phyloP scores from a whole-genome alignment of 2,329 filamentous ascomycete species.

The Juglanconis sp. region DNA sequence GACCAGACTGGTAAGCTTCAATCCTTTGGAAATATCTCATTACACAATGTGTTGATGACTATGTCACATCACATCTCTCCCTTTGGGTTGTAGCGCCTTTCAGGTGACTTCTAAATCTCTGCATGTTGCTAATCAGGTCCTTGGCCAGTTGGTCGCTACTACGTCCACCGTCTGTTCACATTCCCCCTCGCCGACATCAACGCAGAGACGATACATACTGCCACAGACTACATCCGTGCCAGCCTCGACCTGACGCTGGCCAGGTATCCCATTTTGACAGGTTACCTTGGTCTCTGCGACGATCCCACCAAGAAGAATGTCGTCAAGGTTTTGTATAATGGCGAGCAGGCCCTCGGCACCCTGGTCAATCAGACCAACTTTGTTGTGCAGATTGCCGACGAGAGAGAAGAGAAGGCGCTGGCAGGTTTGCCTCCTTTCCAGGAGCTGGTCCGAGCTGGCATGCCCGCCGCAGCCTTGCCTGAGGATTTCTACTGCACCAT shows the following conservation, averaged over 20 bases:
- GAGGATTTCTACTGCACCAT: neutral
- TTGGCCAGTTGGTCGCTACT: neutral
- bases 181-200: neutral
- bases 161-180: neutral
- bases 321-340: neutral
- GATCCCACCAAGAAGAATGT: neutral
- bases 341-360: neutral
- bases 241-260: neutral
- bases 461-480: neutral
- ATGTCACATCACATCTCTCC: neutral
- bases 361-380: neutral
- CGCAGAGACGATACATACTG: neutral
- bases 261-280: neutral
- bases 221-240: neutral
- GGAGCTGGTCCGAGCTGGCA: neutral
- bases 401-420: neutral
- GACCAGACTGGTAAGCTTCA: neutral
- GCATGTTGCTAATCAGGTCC: neutral
- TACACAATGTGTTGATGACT: no score
- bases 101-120: neutral
- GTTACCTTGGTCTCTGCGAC: neutral
- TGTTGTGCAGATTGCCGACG: neutral
- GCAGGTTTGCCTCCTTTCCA: neutral
- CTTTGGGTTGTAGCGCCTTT: neutral
- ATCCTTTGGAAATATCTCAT: no score